These are phyloP conservation scores for Paramecium caudatum DNA, from an alignment of 73 alveolate genomes.

Conservation along the genomic window DNA sequence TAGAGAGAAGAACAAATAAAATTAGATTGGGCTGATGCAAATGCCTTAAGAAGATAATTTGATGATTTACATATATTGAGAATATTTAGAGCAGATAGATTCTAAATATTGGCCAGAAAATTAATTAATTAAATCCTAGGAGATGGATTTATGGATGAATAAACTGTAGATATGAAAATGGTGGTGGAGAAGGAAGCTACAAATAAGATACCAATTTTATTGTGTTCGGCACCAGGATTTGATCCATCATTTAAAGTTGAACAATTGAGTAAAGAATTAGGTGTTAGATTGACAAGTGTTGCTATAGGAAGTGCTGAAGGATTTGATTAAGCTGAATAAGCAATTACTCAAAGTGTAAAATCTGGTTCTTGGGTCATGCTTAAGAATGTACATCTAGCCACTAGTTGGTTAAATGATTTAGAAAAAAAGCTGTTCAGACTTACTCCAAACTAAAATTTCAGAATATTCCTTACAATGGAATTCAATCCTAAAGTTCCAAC, in stretches of 20 bases:
- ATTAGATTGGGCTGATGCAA: conserved; percentile 32
- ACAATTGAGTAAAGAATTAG: conserved; percentile 87
- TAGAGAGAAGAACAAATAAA: conserved; percentile 28
- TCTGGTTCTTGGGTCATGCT: conserved; percentile 98
- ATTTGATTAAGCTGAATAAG: conserved; percentile 95
- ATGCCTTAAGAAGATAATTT: conserved; percentile 16
- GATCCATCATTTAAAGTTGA: conserved; percentile 97
- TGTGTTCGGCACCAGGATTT: conserved; percentile 98
- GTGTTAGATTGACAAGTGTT: conserved; percentile 92
- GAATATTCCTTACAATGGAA: conserved; percentile 99
- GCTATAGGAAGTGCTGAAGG: conserved; percentile 99
- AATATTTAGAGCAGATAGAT: conserved; percentile 88
- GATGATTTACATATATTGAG: conserved; percentile 55
- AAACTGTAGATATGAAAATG: conserved; percentile 88
- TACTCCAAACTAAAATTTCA: conserved; percentile 96
- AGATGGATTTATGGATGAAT: conserved; percentile 85
- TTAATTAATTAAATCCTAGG: conserved; percentile 88
- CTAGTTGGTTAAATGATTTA: conserved; percentile 97
- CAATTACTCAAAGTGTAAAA: conserved; percentile 93
- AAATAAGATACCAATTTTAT: conserved; percentile 88
- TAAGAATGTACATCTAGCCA: conserved; percentile 99
- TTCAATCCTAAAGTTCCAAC: conserved; percentile 99
- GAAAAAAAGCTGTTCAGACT: conserved; percentile 98
- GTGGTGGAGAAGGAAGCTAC: conserved; percentile 93
- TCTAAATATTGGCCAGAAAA: conserved; percentile 84